phyloP scores from a whole-genome alignment of 495 filamentous ascomycete species.

The Tuber umbilicatum region DNA sequence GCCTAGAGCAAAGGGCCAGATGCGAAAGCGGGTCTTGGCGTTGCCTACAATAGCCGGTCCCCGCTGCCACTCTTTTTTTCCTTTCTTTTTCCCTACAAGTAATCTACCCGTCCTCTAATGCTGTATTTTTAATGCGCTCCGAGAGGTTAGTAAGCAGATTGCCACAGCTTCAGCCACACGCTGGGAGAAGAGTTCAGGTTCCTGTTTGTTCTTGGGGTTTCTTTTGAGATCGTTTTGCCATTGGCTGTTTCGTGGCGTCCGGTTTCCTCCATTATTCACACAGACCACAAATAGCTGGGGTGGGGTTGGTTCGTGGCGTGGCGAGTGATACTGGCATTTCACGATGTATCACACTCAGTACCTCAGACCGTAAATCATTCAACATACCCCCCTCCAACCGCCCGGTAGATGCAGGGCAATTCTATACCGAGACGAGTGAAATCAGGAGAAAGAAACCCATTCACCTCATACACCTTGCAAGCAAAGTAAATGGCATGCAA shows the following conservation, averaged over 20 bases:
- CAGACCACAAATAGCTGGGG: background rate
- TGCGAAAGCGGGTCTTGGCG: conserved; percentile 3
- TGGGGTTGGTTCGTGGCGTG: background rate
- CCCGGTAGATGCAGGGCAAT: background rate
- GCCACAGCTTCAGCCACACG: background rate
- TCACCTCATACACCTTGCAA: background rate
- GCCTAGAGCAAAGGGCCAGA: background rate
- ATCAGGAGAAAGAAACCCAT: too few species aligned
- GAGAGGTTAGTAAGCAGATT: background rate
- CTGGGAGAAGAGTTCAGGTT: background rate
- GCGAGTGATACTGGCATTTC: background rate
- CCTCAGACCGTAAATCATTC: background rate
- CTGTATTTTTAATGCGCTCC: background rate
- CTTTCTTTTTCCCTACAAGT: background rate
- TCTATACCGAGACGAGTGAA: background rate
- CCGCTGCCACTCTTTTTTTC: conserved; percentile 17
- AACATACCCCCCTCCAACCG: background rate
- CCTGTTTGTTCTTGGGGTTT: background rate
- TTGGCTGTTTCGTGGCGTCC: background rate
- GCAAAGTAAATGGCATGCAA: background rate
- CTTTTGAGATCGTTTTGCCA: background rate
- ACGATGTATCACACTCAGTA: too few species aligned
- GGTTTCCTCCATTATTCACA: background rate
- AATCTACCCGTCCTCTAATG: too few species aligned
- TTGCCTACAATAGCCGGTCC: conserved; percentile 29